phyloP scores from a whole-genome alignment of 2,329 filamentous ascomycete species.

The Talaromyces verruculosus region DNA sequence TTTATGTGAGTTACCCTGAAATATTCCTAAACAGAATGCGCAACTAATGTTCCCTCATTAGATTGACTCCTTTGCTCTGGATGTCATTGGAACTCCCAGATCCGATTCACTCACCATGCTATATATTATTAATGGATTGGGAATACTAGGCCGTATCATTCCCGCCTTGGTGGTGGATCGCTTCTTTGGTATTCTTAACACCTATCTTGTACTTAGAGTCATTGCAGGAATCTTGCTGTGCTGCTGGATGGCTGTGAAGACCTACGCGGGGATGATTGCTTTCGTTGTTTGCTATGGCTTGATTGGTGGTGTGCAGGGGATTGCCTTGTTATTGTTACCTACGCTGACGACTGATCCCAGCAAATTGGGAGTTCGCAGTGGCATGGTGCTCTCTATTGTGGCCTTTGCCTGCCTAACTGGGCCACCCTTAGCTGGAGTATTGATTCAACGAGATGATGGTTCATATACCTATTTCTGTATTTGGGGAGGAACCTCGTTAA shows the following conservation, averaged over 20 bases:
- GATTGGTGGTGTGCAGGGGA: slow-evolving; percentile 19
- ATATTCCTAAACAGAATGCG: not conserved
- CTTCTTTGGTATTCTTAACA: slow-evolving; percentile 35
- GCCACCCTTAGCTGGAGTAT: slow-evolving; percentile 55
- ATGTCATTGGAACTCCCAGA: slow-evolving; percentile 46
- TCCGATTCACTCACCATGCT: slow-evolving; percentile 26
- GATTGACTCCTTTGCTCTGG: slow-evolving; percentile 45
- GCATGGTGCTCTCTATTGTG: slow-evolving; percentile 56
- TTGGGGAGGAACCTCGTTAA: slow-evolving; percentile 17
- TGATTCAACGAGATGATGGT: slow-evolving; percentile 37
- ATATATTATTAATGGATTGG: slow-evolving; percentile 18
- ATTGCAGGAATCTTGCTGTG: slow-evolving; percentile 24
- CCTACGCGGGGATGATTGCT: slow-evolving; percentile 12
- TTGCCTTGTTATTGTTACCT: slow-evolving; percentile 65
- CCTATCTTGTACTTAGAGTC: slow-evolving; percentile 1
- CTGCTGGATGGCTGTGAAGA: slow-evolving; percentile 20
- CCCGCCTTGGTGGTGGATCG: slow-evolving; percentile 12
- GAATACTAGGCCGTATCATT: slow-evolving; percentile 17
- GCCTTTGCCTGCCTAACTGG: slow-evolving; percentile 56
- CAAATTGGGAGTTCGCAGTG: slow-evolving; percentile 56
- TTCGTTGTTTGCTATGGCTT: slow-evolving; percentile 21
- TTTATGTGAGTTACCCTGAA: slow-evolving; percentile 31
- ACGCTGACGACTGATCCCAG: slow-evolving; percentile 53
- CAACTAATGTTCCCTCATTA: slow-evolving; percentile 3
- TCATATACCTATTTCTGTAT: slow-evolving; percentile 14